Conservation (phyloP, 192 early-diverging fungal genomes). For the Coemansia sp. region DNA sequence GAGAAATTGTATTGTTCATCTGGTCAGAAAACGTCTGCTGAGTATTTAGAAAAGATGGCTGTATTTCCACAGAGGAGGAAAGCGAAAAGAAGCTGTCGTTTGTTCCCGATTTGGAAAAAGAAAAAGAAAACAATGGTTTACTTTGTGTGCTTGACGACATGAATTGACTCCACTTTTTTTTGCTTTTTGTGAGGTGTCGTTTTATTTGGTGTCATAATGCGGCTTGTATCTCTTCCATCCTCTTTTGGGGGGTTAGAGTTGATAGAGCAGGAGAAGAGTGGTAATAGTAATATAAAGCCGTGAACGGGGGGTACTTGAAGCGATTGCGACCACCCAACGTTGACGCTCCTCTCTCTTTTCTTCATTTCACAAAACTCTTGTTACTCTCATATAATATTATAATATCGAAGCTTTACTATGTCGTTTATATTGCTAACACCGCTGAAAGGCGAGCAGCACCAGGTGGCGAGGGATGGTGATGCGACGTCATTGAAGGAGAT, state of each 20-base stretch:
- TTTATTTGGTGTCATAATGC: neutral
- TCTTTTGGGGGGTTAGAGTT: conserved; percentile 1
- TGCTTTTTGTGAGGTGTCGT: neutral
- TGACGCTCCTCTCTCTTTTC: conserved; percentile 1
- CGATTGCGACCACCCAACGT: neutral
- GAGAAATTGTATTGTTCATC: neutral
- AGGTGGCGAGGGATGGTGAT: conserved; percentile 5
- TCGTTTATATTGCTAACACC: conserved; percentile 45
- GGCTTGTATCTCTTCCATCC: neutral
- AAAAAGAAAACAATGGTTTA: conserved; percentile 1
- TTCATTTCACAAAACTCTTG: neutral
- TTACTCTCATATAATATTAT: neutral
- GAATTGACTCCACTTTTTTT: conserved; percentile 4
- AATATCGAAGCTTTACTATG: conserved; percentile 1
- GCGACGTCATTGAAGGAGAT: neutral
- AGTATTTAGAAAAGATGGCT: neutral
- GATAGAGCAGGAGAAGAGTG: neutral
- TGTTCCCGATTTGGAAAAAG: neutral
- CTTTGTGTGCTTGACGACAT: neutral
- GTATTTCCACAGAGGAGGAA: neutral
- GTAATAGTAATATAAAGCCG: neutral
- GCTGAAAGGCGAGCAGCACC: conserved; percentile 12
- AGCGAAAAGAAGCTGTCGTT: neutral
- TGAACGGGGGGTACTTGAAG: neutral
- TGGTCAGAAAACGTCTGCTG: neutral